These are phyloP conservation scores for Herpetomonas muscarum DNA, from an alignment of 208 protist genomes.

Conservation along the genomic window DNA sequence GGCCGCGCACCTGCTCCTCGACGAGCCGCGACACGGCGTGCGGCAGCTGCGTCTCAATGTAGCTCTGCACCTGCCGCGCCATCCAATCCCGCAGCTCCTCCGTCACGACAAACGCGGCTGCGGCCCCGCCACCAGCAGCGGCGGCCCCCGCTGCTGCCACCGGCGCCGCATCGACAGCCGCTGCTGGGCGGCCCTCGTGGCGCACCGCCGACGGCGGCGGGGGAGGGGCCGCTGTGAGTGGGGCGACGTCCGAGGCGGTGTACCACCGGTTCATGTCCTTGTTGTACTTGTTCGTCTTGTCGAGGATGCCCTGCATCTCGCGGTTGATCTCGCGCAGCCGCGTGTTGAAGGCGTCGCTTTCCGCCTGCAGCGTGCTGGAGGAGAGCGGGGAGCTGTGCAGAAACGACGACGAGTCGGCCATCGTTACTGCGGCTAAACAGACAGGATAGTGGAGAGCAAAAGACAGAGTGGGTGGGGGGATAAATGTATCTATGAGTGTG, in stretches of 20 bases:
- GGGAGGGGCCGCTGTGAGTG: neutral
- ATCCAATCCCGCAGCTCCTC: constrained; percentile 28
- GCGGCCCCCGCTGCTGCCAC: too few relatives aligned
- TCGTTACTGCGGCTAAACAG: too few relatives aligned
- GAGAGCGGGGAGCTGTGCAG: neutral
- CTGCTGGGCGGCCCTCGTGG: constrained; percentile 4
- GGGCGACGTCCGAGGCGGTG: neutral
- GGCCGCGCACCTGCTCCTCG: constrained; percentile 28
- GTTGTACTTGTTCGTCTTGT: constrained; percentile 40
- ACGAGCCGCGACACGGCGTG: constrained; percentile 21
- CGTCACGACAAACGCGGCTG: constrained; percentile 1
- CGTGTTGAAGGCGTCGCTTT: constrained; percentile 34
- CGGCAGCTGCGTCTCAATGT: constrained; percentile 22
- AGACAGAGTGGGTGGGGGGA: too few relatives aligned
- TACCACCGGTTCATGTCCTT: constrained; percentile 18
- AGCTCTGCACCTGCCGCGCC: constrained; percentile 12
- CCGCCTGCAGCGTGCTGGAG: constrained; percentile 1
- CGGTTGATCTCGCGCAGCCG: constrained; percentile 63
- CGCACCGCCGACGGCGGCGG: neutral
- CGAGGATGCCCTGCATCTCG: constrained; percentile 71
- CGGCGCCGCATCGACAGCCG: constrained; percentile 7
- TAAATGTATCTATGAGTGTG: too few relatives aligned
- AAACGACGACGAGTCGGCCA: neutral
- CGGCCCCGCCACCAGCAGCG: neutral
- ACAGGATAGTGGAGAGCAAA: too few relatives aligned